Evolutionary conservation across 192 early-diverging fungal species (phyloP).

Genomic region (Umbelopsis isabellina): DNA sequence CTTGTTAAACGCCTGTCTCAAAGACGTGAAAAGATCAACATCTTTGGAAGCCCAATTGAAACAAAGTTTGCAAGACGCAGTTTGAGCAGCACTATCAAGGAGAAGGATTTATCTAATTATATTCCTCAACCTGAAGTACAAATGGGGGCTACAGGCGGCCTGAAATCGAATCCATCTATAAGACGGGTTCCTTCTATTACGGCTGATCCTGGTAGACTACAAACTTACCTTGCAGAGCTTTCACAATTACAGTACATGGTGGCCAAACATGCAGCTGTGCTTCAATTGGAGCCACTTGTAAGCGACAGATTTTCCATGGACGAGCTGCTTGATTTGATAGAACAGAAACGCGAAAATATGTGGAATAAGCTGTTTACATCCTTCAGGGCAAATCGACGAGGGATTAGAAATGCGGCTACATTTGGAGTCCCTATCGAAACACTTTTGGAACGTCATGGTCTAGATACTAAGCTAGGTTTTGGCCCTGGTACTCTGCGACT

Average conservation of each 20-base stretch:
- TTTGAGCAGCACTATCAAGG: background rate
- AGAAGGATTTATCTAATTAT: background rate
- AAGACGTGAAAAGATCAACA: background rate
- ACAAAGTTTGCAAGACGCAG: conserved; percentile 4
- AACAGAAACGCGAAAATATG: conserved; percentile 64
- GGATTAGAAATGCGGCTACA: background rate
- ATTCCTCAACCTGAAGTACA: background rate
- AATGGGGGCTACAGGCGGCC: background rate
- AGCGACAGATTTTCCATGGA: conserved; percentile 69
- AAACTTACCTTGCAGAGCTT: conserved; percentile 63
- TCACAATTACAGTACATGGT: conserved; percentile 80
- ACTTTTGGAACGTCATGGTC: background rate
- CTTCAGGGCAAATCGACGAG: background rate
- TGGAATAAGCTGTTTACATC: conserved; percentile 16
- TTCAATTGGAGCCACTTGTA: conserved; percentile 72
- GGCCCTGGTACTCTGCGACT: background rate
- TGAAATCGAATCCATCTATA: background rate
- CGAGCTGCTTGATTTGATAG: conserved; percentile 80
- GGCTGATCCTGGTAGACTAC: background rate
- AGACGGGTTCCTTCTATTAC: background rate
- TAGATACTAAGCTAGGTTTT: background rate
- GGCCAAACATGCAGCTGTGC: conserved; percentile 82
- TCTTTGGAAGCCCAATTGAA: conserved; percentile 2
- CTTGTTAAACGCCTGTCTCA: background rate
- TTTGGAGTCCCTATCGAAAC: conserved; percentile 11